Evolutionary conservation across 495 filamentous ascomycete genomes (phyloP).

Genomic region (Penicillium cataractarum): DNA sequence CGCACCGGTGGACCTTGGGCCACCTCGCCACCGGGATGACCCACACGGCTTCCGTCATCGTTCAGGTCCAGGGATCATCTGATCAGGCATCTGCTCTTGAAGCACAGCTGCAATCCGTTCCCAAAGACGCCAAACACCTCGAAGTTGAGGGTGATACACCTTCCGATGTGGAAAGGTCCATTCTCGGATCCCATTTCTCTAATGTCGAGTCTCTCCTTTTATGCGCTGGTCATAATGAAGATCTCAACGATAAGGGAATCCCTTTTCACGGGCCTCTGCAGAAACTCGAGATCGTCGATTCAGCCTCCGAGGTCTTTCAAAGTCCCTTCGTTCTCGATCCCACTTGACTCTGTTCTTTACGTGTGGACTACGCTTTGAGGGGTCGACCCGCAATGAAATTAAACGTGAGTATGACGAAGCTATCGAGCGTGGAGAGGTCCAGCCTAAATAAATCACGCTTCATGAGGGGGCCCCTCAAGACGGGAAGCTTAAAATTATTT

Average conservation of each 20-base stretch:
- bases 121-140: constrained; percentile 16
- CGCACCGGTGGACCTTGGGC: neutral
- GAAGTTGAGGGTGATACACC: constrained; percentile 26
- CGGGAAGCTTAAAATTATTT: constrained; percentile 19
- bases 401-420: constrained; percentile 4
- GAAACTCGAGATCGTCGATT: constrained; percentile 16
- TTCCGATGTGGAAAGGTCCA: constrained; percentile 27
- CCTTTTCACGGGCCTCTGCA: constrained; percentile 33
- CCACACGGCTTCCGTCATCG: neutral
- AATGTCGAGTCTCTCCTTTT: constrained; percentile 20
- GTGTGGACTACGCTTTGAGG: constrained; percentile 30
- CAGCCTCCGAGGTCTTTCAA: constrained; percentile 19
- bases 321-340: constrained; percentile 23
- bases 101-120: constrained; percentile 24
- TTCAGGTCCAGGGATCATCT: constrained; percentile 22
- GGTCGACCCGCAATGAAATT: constrained; percentile 22
- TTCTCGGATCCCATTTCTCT: constrained; percentile 30
- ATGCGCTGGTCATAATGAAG: constrained; percentile 25
- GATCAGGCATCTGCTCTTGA: constrained; percentile 17
- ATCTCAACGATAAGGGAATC: constrained; percentile 28
- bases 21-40: constrained; percentile 10
- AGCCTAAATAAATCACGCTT: constrained; percentile 10
- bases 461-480: constrained; percentile 4
- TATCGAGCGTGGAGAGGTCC: constrained; percentile 20
- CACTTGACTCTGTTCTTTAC: constrained; percentile 29